A percentile compares a stretch with the other conserved stretches of the same genome.
phyloP scores from a whole-genome alignment of 129 eudicot genomes.

The Lactuca sativa region DNA sequence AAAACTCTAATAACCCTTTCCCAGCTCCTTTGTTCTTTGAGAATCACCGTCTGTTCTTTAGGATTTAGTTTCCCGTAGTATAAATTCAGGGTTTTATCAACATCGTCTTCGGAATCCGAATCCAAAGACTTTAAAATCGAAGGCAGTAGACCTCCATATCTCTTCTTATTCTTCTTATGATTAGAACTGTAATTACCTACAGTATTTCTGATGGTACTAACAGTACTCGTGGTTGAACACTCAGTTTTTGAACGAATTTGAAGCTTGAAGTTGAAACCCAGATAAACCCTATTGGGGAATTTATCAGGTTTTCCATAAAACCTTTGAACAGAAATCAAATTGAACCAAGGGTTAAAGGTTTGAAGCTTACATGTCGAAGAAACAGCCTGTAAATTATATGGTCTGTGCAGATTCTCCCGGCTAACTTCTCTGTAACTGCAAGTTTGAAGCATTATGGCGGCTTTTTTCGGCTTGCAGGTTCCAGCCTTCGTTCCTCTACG shows the following conservation, averaged over 20 bases:
- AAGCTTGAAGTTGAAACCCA: slow-evolving; percentile 60
- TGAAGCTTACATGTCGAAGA: slow-evolving; percentile 69
- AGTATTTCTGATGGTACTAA: slow-evolving; percentile 4
- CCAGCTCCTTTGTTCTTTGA: slow-evolving; percentile 75
- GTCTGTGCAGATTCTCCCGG: slow-evolving; percentile 32
- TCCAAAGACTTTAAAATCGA: slow-evolving; percentile 50
- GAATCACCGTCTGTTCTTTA: slow-evolving; percentile 73
- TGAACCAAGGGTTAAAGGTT: slow-evolving; percentile 38
- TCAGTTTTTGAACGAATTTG: slow-evolving; percentile 35
- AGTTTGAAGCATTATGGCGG: slow-evolving; percentile 49
- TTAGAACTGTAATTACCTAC: slow-evolving; percentile 23
- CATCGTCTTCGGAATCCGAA: slow-evolving; percentile 46
- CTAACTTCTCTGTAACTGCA: slow-evolving; percentile 38
- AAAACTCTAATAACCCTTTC: slow-evolving; percentile 71
- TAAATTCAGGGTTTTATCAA: slow-evolving; percentile 51
- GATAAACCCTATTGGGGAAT: slow-evolving; percentile 40
- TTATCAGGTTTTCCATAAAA: slow-evolving; percentile 33
- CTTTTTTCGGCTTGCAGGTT: slow-evolving; percentile 15
- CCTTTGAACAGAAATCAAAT: slow-evolving; percentile 43
- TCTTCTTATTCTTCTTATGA: slow-evolving; percentile 40
- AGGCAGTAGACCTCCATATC: slow-evolving; percentile 61
- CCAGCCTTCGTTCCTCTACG: slow-evolving; percentile 1
- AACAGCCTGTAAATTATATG: slow-evolving; percentile 8
- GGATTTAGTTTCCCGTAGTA: slow-evolving; percentile 62
- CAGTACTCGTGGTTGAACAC: slow-evolving; percentile 27